phyloP scores from a whole-genome alignment of 495 filamentous ascomycete species.

The Copromyces sp. region DNA sequence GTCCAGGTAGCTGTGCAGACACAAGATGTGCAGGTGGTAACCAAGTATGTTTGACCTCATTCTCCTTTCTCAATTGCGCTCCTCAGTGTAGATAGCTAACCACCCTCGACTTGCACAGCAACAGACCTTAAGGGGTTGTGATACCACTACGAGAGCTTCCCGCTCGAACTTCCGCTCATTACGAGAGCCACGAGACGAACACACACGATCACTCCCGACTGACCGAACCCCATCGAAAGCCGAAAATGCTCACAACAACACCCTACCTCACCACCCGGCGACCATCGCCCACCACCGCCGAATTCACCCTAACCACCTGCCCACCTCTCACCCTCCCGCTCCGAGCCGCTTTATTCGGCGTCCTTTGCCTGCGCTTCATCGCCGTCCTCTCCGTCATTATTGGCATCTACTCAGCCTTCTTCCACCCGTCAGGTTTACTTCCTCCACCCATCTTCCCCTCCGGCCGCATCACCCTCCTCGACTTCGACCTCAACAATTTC shows the following conservation, averaged over 20 bases:
- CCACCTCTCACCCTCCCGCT: constrained; percentile 46
- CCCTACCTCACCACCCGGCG: constrained; percentile 54
- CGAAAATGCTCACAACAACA: constrained; percentile 39
- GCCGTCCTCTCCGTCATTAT: constrained; percentile 24
- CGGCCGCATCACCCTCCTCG: not conserved
- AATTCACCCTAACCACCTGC: constrained; percentile 74
- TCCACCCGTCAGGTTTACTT: not conserved
- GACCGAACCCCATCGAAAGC: not conserved
- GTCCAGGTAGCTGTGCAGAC: not conserved
- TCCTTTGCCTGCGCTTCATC: constrained; percentile 38
- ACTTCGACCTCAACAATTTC: constrained; percentile 6
- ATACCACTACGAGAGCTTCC: not conserved
- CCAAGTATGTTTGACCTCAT: not conserved
- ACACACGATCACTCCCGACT: not conserved
- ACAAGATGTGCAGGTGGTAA: not conserved
- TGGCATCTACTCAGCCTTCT: constrained; percentile 24
- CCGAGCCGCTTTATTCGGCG: constrained; percentile 40
- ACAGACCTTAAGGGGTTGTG: not conserved
- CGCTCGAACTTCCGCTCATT: not conserved
- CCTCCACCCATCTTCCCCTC: constrained; percentile 1
- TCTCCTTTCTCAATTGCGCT: not conserved
- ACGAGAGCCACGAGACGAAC: not conserved
- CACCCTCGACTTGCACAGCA: not conserved
- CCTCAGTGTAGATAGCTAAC: not conserved
- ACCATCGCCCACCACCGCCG: constrained; percentile 76